Base-by-base conservation (phyloP, 2,329 filamentous ascomycete species). In the Cercospora beticola region DNA sequence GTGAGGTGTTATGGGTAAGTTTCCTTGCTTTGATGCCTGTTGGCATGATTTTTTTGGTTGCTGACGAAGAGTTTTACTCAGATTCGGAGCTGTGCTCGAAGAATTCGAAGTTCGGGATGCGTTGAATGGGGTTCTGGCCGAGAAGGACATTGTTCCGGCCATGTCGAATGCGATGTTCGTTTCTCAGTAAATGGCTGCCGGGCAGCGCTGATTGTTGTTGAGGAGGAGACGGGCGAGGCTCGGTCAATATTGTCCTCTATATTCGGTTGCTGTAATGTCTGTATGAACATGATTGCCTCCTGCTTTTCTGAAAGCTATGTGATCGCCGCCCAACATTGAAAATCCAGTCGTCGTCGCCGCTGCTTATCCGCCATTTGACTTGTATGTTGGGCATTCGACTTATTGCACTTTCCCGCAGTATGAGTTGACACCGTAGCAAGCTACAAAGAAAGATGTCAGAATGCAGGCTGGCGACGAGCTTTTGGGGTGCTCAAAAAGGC, bases 1-100 rank as follows among this genome's bases (percentile, higher is more conserved):
- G 89, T 97, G 68, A 87, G 93, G 71, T 98, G 95, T 79, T 97
- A 97, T 80, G 95, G 95, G 92, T 94, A 82, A 76, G 90, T 86
- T 12, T 6, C n/a, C n/a, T 4, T 40, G 36, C 16, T 40, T 33
- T 28, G 9, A 12, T 52, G 54, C 2, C 30, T 58, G 54, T n/a
- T 26, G 30, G 9, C 14, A 18, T n/a, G 28, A 4, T 4, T 56
- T 26, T 54, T 23, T 6, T 12, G 16, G 16, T 57, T 21, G 28
- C 63, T 65, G n/a, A 68, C 58, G 4, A 12, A 5, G n/a, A n/a
- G n/a, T n/a, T n/a, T 21, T 36, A 14, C n/a, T 14, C 49, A 87
- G 86, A 5, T 91, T 91, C 73, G 89, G 89, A 31, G 89, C 89
- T 33, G 89, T 91, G 0, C 82, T 91, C 68, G 89, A 91, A 77